A percentile compares a stretch with the other conserved stretches of the same genome.
These are phyloP conservation scores for Hyaloscypha finlandica DNA, from an alignment of 495 filamentous ascomycete genomes.

Conservation along the genomic window DNA sequence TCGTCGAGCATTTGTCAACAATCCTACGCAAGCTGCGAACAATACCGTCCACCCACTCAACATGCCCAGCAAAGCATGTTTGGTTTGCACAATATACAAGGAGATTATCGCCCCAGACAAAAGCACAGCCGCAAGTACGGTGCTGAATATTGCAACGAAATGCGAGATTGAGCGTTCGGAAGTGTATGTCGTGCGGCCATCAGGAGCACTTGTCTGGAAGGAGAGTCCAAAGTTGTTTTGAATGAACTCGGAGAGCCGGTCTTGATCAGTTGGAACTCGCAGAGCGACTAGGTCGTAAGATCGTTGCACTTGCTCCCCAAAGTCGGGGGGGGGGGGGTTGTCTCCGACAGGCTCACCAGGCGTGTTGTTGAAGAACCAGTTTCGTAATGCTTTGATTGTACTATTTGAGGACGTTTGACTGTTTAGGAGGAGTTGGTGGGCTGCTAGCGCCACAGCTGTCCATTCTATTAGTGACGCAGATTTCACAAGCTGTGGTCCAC, in stretches of 20 bases:
- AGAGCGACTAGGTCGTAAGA: constrained; percentile 21
- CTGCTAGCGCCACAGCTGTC: constrained; percentile 12
- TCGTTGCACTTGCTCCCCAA: constrained; percentile 17
- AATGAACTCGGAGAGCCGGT: constrained; percentile 19
- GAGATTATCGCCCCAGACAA: constrained; percentile 21
- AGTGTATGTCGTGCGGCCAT: constrained; percentile 7
- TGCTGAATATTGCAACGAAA: constrained; percentile 18
- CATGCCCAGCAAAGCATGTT: constrained; percentile 14
- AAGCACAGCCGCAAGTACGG: constrained; percentile 18
- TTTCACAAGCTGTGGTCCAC: not conserved
- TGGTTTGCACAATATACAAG: constrained; percentile 16
- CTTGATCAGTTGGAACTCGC: constrained; percentile 16
- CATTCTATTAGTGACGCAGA: not conserved
- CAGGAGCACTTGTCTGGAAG: constrained; percentile 15
- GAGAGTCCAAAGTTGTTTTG: constrained; percentile 21
- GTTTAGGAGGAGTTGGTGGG: constrained; percentile 12
- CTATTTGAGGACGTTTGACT: not conserved
- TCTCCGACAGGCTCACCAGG: not conserved
- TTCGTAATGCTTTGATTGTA: constrained; percentile 18
- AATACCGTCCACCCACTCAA: constrained; percentile 23
- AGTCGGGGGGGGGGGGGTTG: constrained; percentile 14
- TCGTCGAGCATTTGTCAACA: constrained; percentile 31
- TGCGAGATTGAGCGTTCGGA: constrained; percentile 7
- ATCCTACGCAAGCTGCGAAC: constrained; percentile 23
- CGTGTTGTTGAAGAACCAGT: constrained; percentile 17